phyloP scores from a whole-genome alignment of 1,284 basidiomycete species.

The Chalciporus sp. region DNA sequence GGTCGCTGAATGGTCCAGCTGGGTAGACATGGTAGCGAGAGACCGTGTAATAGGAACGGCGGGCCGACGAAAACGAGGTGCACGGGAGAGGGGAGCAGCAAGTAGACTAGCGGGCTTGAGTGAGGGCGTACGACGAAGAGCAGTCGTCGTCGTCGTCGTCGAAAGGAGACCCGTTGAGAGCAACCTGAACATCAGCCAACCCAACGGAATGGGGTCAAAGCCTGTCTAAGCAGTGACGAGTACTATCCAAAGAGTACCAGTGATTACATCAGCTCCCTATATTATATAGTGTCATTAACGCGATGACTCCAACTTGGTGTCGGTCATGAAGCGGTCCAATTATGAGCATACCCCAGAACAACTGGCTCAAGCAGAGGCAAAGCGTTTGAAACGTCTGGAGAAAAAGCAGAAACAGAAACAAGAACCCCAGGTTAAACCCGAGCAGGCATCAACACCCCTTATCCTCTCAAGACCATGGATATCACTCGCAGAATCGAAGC shows the following conservation, averaged over 20 bases:
- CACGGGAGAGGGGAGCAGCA: conserved; percentile 16
- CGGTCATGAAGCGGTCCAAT: conserved; percentile 1
- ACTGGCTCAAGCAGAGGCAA: conserved; percentile 52
- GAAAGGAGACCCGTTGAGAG: conserved; percentile 40
- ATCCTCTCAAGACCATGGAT: conserved; percentile 60
- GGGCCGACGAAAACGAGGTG: conserved; percentile 2
- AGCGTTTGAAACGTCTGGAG: conserved; percentile 44
- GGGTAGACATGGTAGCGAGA: conserved; percentile 33
- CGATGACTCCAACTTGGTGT: not conserved
- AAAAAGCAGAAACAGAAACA: conserved; percentile 43
- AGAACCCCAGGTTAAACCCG: conserved; percentile 12
- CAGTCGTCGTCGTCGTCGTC: conserved; percentile 25
- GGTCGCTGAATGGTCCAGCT: conserved; percentile 21
- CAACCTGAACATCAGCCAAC: conserved; percentile 22
- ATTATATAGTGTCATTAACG: too few species aligned
- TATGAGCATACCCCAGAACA: conserved; percentile 53
- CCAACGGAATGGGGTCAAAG: not conserved
- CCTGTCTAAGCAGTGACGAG: too few species aligned
- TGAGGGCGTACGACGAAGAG: conserved; percentile 20
- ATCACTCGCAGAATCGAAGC: conserved; percentile 24
- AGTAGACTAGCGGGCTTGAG: conserved; percentile 20
- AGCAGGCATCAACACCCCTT: conserved; percentile 13
- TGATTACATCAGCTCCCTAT: conserved; percentile 30
- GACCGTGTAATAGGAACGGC: conserved; percentile 13
- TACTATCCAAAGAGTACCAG: not conserved